Base-by-base conservation (phyloP, 352 stramenopile species). In the Lagenidium giganteum region DNA sequence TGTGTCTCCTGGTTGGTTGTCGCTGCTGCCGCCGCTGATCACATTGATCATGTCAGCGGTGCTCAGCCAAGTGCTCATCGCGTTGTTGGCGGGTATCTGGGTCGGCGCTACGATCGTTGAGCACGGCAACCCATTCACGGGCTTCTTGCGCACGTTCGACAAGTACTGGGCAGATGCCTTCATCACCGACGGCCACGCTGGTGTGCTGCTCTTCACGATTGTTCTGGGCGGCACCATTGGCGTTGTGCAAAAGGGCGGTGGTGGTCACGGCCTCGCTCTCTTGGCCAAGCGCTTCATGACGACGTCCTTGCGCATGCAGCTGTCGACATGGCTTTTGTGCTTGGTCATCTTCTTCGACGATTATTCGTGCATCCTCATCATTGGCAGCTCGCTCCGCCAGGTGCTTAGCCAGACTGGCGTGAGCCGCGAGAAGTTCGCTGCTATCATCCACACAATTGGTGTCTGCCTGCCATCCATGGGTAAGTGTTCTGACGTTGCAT, bases 331-430 rank as follows among this genome's bases (percentile, higher is more conserved):
- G 78, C 45, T 87, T 35, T 54, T 93, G 20, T 93, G 81, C 37
- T 55, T 90, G 38, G 58, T 93, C 43, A 92, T 95, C 55, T 96
- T 96, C 70, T 96, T 96, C 48, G 87, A 96, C 53, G 87, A 96
- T 62, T 96, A 95, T 64, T 93, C 84, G 51, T 94, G 77, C 51
- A 95, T 95, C 34, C 56, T 96, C 14, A 95, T 96, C 60, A 80
- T 95, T 33, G 87, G 87, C 42, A 93, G 80, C 59, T 91, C 83
- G 40, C 62, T 93, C 36, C 79, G 80, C 22, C 78, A 85, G 48
- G 80, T 93, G 27, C 43, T 93, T 28, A 87, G 73, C 42, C 64
- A 91, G 42, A 92, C 78, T 2, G 76, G 83, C 29, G 83, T 95
- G 35, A 92, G 78, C 42, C 70, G 70, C 14, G 84, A 93, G 39